A percentile compares a stretch with the other conserved stretches of the same genome.
These are phyloP conservation scores for Penicillium rolfsii DNA, from an alignment of 2,329 filamentous ascomycete species.

Conservation along the genomic window DNA sequence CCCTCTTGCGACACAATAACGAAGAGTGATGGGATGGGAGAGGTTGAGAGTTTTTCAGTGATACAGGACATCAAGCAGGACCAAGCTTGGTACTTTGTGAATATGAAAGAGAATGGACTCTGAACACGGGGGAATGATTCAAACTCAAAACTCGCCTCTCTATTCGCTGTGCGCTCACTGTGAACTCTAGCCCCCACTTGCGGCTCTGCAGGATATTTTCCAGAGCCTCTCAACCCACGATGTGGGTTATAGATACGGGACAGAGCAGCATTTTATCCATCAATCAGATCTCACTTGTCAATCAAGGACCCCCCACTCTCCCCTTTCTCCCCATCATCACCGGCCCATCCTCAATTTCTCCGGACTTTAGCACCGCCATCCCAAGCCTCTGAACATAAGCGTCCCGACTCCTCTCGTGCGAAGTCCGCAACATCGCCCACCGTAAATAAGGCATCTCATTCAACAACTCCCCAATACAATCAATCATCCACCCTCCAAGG, in stretches of 20 bases:
- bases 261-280: too few relatives aligned
- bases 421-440: constrained; percentile 47
- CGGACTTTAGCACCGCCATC: constrained; percentile 23
- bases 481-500: constrained; percentile 66
- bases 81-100: background rate
- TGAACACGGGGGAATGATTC: background rate
- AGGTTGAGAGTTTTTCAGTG: background rate
- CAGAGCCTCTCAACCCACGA: background rate
- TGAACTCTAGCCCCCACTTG: background rate
- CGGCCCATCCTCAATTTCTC: constrained; percentile 9
- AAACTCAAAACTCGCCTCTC: background rate
- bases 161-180: background rate
- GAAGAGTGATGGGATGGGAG: background rate
- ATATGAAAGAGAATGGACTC: background rate
- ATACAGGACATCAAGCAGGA: background rate
- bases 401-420: constrained; percentile 18
- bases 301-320: background rate
- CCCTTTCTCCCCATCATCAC: constrained; percentile 14
- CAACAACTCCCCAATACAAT: constrained; percentile 60
- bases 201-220: background rate
- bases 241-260: too few relatives aligned
- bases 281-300: too few relatives aligned
- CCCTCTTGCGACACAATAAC: too few relatives aligned
- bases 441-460: constrained; percentile 62
- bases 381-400: constrained; percentile 27